A percentile compares a stretch with the other conserved stretches of the same genome.
These are phyloP conservation scores for Blastobotrys proliferans DNA, from an alignment of 1,139 yeast genomes.

Conservation along the genomic window DNA sequence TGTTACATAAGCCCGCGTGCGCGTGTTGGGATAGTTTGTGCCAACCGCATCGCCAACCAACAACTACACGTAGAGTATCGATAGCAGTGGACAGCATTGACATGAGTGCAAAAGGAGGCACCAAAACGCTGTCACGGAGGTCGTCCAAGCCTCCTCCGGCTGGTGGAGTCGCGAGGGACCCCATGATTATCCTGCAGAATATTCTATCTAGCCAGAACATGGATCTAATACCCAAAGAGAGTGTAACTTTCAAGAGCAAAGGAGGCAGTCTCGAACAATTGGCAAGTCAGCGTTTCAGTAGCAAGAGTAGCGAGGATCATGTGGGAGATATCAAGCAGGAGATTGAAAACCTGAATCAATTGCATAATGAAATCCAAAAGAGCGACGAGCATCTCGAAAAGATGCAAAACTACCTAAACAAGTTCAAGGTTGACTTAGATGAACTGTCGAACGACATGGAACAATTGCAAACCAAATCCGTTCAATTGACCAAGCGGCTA, in stretches of 20 bases:
- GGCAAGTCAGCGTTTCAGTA: not conserved
- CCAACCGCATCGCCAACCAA: not conserved
- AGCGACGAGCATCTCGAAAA: constrained; percentile 40
- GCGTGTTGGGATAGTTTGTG: too few relatives aligned
- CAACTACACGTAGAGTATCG: not conserved
- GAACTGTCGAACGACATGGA: constrained; percentile 58
- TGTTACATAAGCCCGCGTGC: too few relatives aligned
- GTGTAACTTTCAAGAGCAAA: not conserved
- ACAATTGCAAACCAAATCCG: constrained; percentile 53
- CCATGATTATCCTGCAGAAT: constrained; percentile 16
- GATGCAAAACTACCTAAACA: constrained; percentile 40
- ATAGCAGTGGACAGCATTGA: not conserved
- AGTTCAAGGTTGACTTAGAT: constrained; percentile 56
- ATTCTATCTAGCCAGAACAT: constrained; percentile 18
- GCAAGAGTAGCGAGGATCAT: not conserved
- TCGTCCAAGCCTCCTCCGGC: constrained; percentile 8
- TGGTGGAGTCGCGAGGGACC: not conserved
- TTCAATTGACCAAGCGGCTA: constrained; percentile 55
- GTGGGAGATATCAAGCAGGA: not conserved
- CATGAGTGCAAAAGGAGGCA: not conserved
- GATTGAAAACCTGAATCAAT: constrained; percentile 31
- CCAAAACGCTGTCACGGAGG: constrained; percentile 3
- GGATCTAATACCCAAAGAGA: constrained; percentile 18
- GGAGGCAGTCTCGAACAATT: too few relatives aligned
- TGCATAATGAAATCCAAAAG: constrained; percentile 38